phyloP scores from a whole-genome alignment of 805 yeast genomes.

The Peterozyma xylosa region DNA sequence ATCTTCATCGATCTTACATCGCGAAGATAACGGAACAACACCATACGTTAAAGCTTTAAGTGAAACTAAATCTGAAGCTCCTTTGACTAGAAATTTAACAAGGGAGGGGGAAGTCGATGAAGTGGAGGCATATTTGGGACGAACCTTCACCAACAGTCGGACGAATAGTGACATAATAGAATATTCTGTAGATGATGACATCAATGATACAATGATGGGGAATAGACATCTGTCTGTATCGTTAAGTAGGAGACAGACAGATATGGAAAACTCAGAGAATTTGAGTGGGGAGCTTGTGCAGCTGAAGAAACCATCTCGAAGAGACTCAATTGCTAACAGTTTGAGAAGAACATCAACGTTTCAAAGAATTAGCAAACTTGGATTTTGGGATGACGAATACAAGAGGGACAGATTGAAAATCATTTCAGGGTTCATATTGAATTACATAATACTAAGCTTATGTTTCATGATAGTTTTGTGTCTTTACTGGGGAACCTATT shows the following conservation, averaged over 20 bases:
- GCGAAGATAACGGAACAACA: no score
- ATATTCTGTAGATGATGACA: no score
- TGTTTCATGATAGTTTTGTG: slow-evolving; percentile 23
- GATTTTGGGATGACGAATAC: slow-evolving; percentile 5
- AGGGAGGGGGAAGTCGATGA: no score
- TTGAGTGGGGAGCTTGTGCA: neutral
- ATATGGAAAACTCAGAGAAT: neutral
- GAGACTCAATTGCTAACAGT: neutral
- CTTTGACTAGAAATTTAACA: no score
- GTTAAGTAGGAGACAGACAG: neutral
- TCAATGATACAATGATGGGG: neutral
- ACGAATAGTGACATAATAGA: no score
- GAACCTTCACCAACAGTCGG: no score
- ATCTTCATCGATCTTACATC: no score
- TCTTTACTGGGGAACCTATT: slow-evolving; percentile 42
- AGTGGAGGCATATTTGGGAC: no score
- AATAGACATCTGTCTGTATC: neutral
- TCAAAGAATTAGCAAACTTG: slow-evolving; percentile 1
- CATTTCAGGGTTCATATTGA: neutral
- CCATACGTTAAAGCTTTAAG: no score
- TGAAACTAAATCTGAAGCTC: no score
- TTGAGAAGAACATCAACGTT: slow-evolving; percentile 2
- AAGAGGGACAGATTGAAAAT: slow-evolving; percentile 1
- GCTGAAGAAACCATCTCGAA: neutral
- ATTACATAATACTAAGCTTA: neutral